These are phyloP conservation scores for Isoetes engelmannii DNA, from an alignment of 83 land plant genomes.

Conservation along the genomic window DNA sequence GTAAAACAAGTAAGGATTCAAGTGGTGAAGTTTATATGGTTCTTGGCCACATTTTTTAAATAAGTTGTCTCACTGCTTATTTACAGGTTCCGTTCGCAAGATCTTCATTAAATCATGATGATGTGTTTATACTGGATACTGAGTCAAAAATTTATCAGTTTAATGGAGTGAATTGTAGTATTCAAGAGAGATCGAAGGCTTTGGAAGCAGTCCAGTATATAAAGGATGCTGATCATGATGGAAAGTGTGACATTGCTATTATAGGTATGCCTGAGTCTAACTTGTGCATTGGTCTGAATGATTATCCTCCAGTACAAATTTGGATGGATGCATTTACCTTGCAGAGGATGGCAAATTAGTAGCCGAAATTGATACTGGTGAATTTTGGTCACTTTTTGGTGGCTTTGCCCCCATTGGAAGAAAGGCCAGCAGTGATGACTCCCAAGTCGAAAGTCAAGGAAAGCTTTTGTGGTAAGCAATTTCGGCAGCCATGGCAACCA, in stretches of 20 bases:
- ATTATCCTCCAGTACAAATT: neutral
- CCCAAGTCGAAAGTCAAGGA: constrained; percentile 37
- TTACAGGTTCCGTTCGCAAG: constrained; percentile 89
- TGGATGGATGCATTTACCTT: neutral
- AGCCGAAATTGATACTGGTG: constrained; percentile 84
- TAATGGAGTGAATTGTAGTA: constrained; percentile 86
- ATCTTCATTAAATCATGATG: constrained; percentile 91
- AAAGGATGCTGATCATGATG: constrained; percentile 85
- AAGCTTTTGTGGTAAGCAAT: constrained; percentile 64
- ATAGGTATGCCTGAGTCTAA: constrained; percentile 46
- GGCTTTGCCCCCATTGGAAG: constrained; percentile 93
- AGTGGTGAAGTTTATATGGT: neutral
- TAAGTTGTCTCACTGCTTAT: constrained; percentile 2
- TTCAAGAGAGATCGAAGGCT: constrained; percentile 94
- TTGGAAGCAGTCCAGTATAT: constrained; percentile 88
- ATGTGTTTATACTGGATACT: constrained; percentile 90
- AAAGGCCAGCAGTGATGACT: constrained; percentile 51
- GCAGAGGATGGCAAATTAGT: constrained; percentile 86
- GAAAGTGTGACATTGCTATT: constrained; percentile 82
- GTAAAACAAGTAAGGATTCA: constrained; percentile 64
- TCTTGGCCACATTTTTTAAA: neutral
- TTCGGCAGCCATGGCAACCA: neutral
- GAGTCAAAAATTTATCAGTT: constrained; percentile 80
- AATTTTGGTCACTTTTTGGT: constrained; percentile 93
- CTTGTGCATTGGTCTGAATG: constrained; percentile 8